Base-by-base conservation (phyloP, 345 rosid species). In the Chamaenerion angustifolium region DNA sequence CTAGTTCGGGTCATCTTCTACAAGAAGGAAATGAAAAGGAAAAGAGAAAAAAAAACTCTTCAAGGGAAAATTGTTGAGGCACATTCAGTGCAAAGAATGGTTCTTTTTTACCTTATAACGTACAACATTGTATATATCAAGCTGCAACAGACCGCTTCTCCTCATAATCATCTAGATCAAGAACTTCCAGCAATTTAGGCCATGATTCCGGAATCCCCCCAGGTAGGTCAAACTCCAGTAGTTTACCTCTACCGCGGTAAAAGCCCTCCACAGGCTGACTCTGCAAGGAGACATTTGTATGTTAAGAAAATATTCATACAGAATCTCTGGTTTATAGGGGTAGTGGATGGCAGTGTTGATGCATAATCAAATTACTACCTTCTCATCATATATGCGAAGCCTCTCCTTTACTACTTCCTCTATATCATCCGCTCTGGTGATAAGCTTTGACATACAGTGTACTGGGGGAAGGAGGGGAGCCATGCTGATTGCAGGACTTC, bases 181-280 rank as follows among this genome's bases (percentile, higher is more conserved):
- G 73, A 51, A 84, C 94, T 71, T 83, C 79, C 59, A 83, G 78
- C 66, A 90, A 68, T 84, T 80, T 90, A 25, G 95, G 98, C 98
- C 98, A 90, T 0, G 98, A 83, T 66, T 83, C 94, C 0, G 84
- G 94, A 63, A 90, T 86, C 59, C 95, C 95, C 46, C 95, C 98
- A 43, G 96, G 98, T 60, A 92, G 70, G 45, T 78, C 71, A 40
- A 92, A 92, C 71, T 83, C 96, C 76, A 83, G 60, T 42, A 92
- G 69, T 61, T 80, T 87, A 40, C 83, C 95, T 52, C 58, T 72
- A 52, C 43, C 69, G 13, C 77, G 80, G 72, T 87, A 92, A 68
- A 71, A 87, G 3, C 74, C 93, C 69, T 92, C 96, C 54, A 87
- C 71, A 40, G 98, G 98, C 57, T 64, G 89, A 70, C 95, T 83